Percentiles rank a stretch among this genome's conserved stretches.
Evolutionary conservation across 2,329 filamentous ascomycete genomes (phyloP).

Genomic region (Zymoseptoria ardabiliae): DNA sequence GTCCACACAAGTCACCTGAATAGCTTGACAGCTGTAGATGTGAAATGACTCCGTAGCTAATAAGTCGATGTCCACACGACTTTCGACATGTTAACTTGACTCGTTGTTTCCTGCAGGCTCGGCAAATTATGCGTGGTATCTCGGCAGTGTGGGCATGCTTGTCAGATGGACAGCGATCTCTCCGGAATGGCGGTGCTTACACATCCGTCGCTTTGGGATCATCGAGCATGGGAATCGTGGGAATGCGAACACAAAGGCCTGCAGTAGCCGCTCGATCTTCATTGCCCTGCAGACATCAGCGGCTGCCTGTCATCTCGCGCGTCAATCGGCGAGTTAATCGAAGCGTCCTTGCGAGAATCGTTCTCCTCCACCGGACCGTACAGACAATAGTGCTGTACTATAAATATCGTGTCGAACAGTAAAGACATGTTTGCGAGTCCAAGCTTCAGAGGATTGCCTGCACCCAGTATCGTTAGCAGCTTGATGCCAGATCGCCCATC

Average conservation of each 20-base stretch:
- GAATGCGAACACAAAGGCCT: not conserved
- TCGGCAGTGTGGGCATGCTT: not conserved
- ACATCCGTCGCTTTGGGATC: not conserved
- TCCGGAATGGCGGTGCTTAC: not conserved
- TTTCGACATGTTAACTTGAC: not conserved
- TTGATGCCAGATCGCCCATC: constrained; percentile 42
- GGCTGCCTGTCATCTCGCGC: not conserved
- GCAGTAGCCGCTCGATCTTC: not conserved
- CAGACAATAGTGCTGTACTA: constrained; percentile 79
- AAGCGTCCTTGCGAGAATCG: not conserved
- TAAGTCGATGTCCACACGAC: not conserved
- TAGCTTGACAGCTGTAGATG: no score
- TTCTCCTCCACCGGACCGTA: constrained; percentile 44
- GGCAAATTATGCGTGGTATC: not conserved
- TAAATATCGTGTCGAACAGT: constrained; percentile 78
- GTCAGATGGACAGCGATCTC: not conserved
- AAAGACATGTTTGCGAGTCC: constrained; percentile 67
- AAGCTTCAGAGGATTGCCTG: not conserved
- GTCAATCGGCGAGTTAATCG: not conserved
- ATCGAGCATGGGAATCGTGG: not conserved
- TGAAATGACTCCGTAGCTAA: no score
- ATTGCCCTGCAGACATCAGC: not conserved
- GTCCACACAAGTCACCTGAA: no score
- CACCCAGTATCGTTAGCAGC: not conserved
- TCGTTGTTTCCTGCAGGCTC: not conserved